These are phyloP conservation scores for Agaricus sinodeliciosus DNA, from an alignment of 768 basidiomycete genomes.

Conservation along the genomic window DNA sequence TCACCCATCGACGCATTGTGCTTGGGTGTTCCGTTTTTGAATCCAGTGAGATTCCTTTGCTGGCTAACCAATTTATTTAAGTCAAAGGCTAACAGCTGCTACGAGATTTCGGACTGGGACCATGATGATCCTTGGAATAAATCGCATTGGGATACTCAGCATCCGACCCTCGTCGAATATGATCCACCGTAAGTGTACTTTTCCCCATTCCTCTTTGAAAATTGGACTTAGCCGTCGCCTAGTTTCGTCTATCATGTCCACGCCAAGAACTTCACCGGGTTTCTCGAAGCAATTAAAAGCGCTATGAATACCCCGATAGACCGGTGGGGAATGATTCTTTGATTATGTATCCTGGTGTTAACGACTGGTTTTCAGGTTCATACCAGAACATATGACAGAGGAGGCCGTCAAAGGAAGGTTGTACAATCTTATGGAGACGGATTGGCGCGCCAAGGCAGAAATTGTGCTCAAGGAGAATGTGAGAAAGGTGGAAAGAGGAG, in stretches of 20 bases:
- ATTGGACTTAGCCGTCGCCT: neutral
- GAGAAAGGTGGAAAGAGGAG: slow-evolving; percentile 10
- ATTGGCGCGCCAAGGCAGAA: slow-evolving; percentile 23
- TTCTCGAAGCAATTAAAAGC: slow-evolving; percentile 20
- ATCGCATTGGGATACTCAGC: slow-evolving; percentile 23
- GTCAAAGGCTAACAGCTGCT: neutral
- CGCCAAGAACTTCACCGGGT: slow-evolving; percentile 19
- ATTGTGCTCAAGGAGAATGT: slow-evolving; percentile 14
- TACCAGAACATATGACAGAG: slow-evolving; percentile 25
- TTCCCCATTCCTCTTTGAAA: neutral
- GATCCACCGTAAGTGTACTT: slow-evolving; percentile 22
- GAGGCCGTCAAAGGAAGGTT: slow-evolving; percentile 20
- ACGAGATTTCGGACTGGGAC: slow-evolving; percentile 21
- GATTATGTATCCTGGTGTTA: neutral
- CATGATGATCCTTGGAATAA: slow-evolving; percentile 19
- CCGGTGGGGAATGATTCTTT: slow-evolving; percentile 15
- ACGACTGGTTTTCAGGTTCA: slow-evolving; percentile 15
- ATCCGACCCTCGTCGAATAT: slow-evolving; percentile 19
- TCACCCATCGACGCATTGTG: slow-evolving; percentile 29
- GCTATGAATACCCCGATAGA: slow-evolving; percentile 23
- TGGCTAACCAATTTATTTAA: neutral
- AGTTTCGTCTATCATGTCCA: slow-evolving; percentile 28
- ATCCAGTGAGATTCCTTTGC: slow-evolving; percentile 19
- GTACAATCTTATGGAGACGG: slow-evolving; percentile 19
- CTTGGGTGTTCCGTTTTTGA: slow-evolving; percentile 30